Conservation (phyloP, 2,329 filamentous ascomycete species). For the Talaromyces sp. region DNA sequence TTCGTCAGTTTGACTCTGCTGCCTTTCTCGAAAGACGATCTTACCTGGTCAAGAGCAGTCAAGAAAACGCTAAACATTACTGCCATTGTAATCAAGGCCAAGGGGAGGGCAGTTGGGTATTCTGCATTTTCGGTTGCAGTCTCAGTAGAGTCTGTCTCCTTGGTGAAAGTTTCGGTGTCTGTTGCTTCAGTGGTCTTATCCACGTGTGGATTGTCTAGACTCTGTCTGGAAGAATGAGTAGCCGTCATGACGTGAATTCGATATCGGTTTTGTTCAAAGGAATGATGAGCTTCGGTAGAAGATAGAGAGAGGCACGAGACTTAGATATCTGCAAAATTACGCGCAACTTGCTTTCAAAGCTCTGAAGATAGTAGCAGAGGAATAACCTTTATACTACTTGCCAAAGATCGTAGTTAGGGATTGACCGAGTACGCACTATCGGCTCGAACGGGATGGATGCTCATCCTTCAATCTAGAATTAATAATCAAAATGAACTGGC, state of each 20-base stretch:
- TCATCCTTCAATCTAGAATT: background rate
- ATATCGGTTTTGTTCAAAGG: background rate
- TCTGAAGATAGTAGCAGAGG: background rate
- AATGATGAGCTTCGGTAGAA: too few relatives aligned
- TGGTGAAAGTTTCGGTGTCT: background rate
- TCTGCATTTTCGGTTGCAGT: background rate
- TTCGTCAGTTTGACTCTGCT: background rate
- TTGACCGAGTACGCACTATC: background rate
- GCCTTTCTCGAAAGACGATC: background rate
- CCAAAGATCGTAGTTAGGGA: background rate
- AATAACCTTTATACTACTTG: background rate
- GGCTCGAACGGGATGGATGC: background rate
- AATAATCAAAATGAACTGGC: background rate
- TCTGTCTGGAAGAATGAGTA: background rate
- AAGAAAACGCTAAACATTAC: constrained; percentile 12
- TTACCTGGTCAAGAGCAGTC: constrained; percentile 8
- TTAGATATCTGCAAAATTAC: background rate
- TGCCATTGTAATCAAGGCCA: constrained; percentile 7
- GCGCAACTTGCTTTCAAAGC: background rate
- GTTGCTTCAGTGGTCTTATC: background rate
- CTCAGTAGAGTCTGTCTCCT: background rate
- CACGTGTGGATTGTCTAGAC: background rate
- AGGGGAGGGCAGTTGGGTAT: background rate
- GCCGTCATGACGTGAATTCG: background rate
- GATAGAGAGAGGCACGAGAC: background rate